phyloP scores from a whole-genome alignment of 805 yeast genomes.

The Schwanniomyces polymorphus region DNA sequence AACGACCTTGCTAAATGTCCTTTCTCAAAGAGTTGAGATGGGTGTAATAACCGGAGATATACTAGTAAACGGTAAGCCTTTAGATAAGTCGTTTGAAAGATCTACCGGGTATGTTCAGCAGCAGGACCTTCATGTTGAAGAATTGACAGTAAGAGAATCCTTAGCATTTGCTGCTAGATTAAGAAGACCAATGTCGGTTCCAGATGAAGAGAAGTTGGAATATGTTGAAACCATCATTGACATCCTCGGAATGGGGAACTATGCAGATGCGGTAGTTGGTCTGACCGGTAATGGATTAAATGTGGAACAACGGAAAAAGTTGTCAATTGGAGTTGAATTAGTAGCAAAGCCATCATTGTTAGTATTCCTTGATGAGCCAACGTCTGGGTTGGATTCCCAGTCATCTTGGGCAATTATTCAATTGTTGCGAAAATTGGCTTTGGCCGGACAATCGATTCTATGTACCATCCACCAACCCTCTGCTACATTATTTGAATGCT shows the following conservation, averaged over 20 bases:
- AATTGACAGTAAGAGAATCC: constrained; percentile 31
- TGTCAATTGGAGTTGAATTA: constrained; percentile 17
- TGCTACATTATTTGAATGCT: constrained; percentile 43
- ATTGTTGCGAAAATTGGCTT: constrained; percentile 48
- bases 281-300: constrained; percentile 14
- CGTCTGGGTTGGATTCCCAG: constrained; percentile 59
- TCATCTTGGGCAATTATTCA: constrained; percentile 60
- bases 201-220: constrained; percentile 19
- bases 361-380: constrained; percentile 61
- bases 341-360: constrained; percentile 30
- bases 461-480: constrained; percentile 62
- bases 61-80: constrained; percentile 28
- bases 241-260: constrained; percentile 21
- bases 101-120: constrained; percentile 36
- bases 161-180: constrained; percentile 24
- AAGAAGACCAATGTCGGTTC: constrained; percentile 22
- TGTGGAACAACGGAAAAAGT: constrained; percentile 18
- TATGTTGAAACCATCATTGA: constrained; percentile 26
- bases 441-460: constrained; percentile 62
- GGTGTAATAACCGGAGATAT: constrained; percentile 32
- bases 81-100: constrained; percentile 29
- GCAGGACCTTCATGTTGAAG: constrained; percentile 32
- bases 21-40: constrained; percentile 22
- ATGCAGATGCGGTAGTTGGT: constrained; percentile 17
- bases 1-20: constrained; percentile 44